Evolutionary conservation across 768 basidiomycete species (phyloP).

Genomic region (Porphyrellus cyaneotinctus): DNA sequence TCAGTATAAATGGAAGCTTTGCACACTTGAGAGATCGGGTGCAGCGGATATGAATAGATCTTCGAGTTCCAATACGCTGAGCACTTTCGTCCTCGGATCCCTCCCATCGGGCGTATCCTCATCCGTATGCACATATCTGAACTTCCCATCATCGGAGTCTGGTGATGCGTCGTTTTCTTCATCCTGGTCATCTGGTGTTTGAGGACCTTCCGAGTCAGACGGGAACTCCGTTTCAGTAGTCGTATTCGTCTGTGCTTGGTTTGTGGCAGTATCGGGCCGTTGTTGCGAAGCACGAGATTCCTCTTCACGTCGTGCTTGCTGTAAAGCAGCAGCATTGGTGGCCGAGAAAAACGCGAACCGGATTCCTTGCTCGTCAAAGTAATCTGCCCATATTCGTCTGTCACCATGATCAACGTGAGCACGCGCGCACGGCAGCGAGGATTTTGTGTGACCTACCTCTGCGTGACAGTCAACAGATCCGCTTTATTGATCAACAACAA

Average conservation of each 20-base stretch:
- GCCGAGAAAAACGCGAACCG: conserved; percentile 94
- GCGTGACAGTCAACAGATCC: conserved; percentile 81
- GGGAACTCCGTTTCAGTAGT: conserved; percentile 23
- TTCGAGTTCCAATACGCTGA: conserved; percentile 86
- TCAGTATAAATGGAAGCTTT: conserved; percentile 9
- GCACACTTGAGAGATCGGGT: conserved; percentile 64
- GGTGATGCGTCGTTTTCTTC: conserved; percentile 28
- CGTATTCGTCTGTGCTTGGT: not conserved
- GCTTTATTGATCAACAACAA: conserved; percentile 93
- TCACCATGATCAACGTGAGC: conserved; percentile 28
- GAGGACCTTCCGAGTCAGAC: conserved; percentile 30
- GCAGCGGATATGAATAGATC: conserved; percentile 69
- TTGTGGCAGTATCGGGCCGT: not conserved
- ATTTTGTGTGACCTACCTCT: conserved; percentile 56
- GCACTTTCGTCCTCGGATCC: conserved; percentile 69
- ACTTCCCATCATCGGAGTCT: conserved; percentile 34
- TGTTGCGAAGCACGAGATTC: conserved; percentile 13
- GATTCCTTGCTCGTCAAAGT: conserved; percentile 73
- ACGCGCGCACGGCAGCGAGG: not conserved
- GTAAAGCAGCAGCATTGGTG: conserved; percentile 78
- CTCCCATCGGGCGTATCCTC: conserved; percentile 46
- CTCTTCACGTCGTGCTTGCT: conserved; percentile 45
- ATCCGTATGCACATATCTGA: conserved; percentile 52
- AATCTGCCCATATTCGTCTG: conserved; percentile 87
- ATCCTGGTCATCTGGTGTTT: conserved; percentile 26